Conservation (phyloP, 768 basidiomycete species). For the Zangia roseola region DNA sequence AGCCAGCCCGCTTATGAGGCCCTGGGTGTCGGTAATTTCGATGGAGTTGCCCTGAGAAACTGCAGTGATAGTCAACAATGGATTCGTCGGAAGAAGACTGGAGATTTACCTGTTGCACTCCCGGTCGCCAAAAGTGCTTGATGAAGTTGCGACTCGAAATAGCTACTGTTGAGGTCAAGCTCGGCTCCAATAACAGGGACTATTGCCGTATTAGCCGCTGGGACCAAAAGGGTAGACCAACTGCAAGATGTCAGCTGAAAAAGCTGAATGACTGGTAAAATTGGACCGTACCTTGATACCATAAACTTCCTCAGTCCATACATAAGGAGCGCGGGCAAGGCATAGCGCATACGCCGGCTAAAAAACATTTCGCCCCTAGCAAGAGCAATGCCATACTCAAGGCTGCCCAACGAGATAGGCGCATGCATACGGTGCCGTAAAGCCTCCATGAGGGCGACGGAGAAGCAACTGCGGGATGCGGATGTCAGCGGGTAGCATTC, state of each 20-base stretch:
- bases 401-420: constrained; percentile 3
- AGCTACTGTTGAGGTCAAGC: constrained; percentile 1
- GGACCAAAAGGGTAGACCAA: constrained; percentile 14
- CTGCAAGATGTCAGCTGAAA: neutral
- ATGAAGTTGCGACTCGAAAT: constrained; percentile 1
- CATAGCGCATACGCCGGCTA: neutral
- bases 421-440: constrained; percentile 7
- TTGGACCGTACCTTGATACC: constrained; percentile 1
- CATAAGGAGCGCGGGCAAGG: neutral
- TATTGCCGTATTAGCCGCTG: neutral
- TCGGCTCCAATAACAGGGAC: constrained; percentile 2
- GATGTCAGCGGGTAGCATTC: neutral
- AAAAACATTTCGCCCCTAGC: neutral
- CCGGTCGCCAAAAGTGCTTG: neutral
- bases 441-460: constrained; percentile 8
- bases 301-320: constrained; percentile 2
- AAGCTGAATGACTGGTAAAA: neutral
- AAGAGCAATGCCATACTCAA: constrained; percentile 4
- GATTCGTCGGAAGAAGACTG: neutral
- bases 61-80: neutral
- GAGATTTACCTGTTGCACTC: neutral
- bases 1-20: constrained; percentile 9
- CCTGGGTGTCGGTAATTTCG: constrained; percentile 5
- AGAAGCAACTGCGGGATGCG: neutral
- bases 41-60: constrained; percentile 1